These are phyloP conservation scores for Huntiella omanensis DNA, from an alignment of 2,329 filamentous ascomycete genomes.

Conservation along the genomic window DNA sequence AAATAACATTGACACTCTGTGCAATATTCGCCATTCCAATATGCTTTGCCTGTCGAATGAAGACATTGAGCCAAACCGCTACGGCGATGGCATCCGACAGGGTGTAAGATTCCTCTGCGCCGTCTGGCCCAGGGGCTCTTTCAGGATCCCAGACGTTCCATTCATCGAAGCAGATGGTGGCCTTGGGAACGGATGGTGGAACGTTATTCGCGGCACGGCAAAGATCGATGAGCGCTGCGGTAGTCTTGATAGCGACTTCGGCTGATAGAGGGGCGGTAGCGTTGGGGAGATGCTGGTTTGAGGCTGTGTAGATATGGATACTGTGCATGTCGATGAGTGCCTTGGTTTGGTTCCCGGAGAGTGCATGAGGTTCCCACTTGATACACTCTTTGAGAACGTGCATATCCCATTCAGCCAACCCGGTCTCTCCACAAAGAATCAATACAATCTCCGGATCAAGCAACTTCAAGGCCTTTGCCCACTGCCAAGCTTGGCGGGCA, in stretches of 20 bases:
- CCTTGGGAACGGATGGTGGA: slow-evolving; percentile 37
- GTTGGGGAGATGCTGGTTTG: slow-evolving; percentile 27
- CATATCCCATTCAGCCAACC: slow-evolving; percentile 51
- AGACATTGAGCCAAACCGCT: slow-evolving; percentile 56
- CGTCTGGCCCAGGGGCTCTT: slow-evolving; percentile 49
- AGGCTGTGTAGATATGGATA: slow-evolving; percentile 60
- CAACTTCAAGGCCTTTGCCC: slow-evolving; percentile 54
- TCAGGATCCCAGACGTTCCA: slow-evolving; percentile 71
- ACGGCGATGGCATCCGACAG: slow-evolving; percentile 62
- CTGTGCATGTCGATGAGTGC: slow-evolving; percentile 58
- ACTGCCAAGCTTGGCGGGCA: slow-evolving; percentile 48
- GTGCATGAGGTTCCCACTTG: slow-evolving; percentile 19
- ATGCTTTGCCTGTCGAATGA: slow-evolving; percentile 50
- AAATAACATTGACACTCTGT: slow-evolving; percentile 61
- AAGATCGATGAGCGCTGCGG: slow-evolving; percentile 50
- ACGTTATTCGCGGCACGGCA: slow-evolving; percentile 51
- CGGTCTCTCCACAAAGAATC: slow-evolving; percentile 58
- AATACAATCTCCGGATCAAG: slow-evolving; percentile 49
- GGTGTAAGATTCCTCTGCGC: slow-evolving; percentile 55
- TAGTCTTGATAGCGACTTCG: slow-evolving; percentile 55
- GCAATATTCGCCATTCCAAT: slow-evolving; percentile 66
- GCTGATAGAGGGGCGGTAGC: slow-evolving; percentile 41
- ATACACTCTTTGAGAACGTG: slow-evolving; percentile 53
- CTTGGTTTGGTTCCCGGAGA: slow-evolving; percentile 18
- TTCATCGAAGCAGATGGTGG: slow-evolving; percentile 65